phyloP scores from a whole-genome alignment of 1,139 yeast species.

The Zhuliangozyma blackwelliae region DNA sequence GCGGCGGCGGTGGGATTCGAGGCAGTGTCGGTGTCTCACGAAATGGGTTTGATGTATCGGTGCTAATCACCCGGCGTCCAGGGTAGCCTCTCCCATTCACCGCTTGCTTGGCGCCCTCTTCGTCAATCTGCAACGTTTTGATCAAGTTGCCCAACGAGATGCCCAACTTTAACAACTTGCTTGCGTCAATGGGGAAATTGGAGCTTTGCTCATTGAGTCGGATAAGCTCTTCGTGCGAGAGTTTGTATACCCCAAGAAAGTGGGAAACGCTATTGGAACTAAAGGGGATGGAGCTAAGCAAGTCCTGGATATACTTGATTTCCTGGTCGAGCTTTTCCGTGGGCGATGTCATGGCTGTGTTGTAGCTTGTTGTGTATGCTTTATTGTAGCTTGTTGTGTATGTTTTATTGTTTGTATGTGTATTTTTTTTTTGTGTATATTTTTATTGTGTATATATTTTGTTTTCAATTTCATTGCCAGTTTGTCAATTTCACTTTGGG shows the following conservation, averaged over 20 bases:
- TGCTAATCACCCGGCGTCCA: conserved; percentile 9
- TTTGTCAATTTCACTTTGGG: too few relatives aligned
- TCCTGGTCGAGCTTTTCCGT: conserved; percentile 21
- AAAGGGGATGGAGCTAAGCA: conserved; percentile 36
- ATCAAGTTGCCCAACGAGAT: conserved; percentile 42
- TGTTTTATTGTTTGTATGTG: neutral
- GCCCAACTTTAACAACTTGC: conserved; percentile 38
- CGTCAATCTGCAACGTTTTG: conserved; percentile 34
- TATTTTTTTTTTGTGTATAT: neutral
- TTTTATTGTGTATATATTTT: neutral
- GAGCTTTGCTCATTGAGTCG: conserved; percentile 17
- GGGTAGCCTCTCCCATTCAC: too few relatives aligned
- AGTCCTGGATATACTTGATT: conserved; percentile 23
- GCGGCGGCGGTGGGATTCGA: too few relatives aligned
- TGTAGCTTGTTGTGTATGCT: conserved; percentile 1
- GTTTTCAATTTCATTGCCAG: too few relatives aligned
- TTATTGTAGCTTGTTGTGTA: conserved; percentile 1
- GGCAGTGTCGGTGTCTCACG: too few relatives aligned
- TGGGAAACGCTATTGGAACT: conserved; percentile 14
- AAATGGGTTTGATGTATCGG: conserved; percentile 17
- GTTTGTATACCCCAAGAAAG: conserved; percentile 30
- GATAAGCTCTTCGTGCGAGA: conserved; percentile 25
- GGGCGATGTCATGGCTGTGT: conserved; percentile 9
- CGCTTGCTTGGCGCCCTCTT: conserved; percentile 22
- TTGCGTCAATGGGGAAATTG: conserved; percentile 35